Evolutionary conservation across 306 rosid species (phyloP).

Genomic region (Luffa aegyptiaca): DNA sequence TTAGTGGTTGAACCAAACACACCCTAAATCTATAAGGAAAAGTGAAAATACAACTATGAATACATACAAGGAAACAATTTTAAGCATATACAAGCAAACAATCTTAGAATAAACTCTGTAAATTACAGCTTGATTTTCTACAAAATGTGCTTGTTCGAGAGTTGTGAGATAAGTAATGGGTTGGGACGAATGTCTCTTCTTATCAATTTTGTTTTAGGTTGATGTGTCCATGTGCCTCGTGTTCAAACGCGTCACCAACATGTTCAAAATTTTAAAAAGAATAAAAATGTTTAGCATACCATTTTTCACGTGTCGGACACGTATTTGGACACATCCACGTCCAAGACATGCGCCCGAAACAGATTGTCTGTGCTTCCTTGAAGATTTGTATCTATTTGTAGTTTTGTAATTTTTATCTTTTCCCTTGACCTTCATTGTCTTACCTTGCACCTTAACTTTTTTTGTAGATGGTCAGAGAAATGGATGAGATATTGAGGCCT

Average conservation of each 20-base stretch:
- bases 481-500: slow-evolving; percentile 69
- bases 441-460: slow-evolving; percentile 10
- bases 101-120: background rate
- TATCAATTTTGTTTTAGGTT: background rate
- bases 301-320: background rate
- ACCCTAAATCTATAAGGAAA: background rate
- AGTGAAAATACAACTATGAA: background rate
- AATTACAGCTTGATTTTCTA: background rate
- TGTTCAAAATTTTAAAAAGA: too few relatives aligned
- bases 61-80: background rate
- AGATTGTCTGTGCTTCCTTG: background rate
- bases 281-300: too few relatives aligned
- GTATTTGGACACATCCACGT: background rate
- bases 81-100: background rate
- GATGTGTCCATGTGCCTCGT: background rate
- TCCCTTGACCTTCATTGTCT: background rate
- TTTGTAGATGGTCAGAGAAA: slow-evolving; percentile 84
- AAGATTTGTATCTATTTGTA: background rate
- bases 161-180: background rate
- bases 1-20: too few relatives aligned
- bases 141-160: background rate
- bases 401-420: background rate
- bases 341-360: too few relatives aligned
- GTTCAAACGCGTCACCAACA: background rate
- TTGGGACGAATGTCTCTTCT: background rate